Evolutionary conservation across 805 yeast genomes (phyloP).

Genomic region (Yamadazyma sp.): DNA sequence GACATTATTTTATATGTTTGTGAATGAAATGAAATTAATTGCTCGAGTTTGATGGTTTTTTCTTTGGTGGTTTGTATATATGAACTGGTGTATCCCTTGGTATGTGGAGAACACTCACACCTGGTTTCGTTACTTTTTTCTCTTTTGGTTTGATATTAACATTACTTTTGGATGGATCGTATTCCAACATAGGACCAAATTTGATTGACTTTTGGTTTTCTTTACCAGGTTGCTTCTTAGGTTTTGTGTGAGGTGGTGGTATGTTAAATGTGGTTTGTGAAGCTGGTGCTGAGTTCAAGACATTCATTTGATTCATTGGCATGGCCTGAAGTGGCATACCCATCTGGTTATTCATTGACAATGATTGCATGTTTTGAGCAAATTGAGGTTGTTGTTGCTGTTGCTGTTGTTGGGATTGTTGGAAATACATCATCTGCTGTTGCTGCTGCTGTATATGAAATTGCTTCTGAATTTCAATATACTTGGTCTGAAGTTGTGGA

Average conservation of each 20-base stretch:
- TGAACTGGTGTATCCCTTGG: conserved; percentile 29
- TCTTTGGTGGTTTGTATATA: conserved; percentile 34
- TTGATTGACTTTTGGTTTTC: conserved; percentile 21
- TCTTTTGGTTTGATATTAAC: conserved; percentile 6
- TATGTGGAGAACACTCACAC: conserved; percentile 25
- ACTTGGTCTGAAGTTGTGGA: conserved; percentile 18
- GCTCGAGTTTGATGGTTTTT: conserved; percentile 5
- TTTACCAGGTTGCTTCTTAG: conserved; percentile 3
- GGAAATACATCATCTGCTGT: too few species aligned
- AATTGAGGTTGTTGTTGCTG: conserved; percentile 3
- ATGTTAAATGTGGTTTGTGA: conserved; percentile 19
- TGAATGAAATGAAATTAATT: too few species aligned
- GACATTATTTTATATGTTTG: too few species aligned
- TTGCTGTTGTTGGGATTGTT: conserved; percentile 5
- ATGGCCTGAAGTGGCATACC: conserved; percentile 6
- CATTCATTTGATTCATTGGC: conserved; percentile 6
- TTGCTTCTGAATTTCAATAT: conserved; percentile 16
- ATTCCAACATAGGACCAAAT: conserved; percentile 39
- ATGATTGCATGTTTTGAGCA: neutral
- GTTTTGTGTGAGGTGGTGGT: neutral
- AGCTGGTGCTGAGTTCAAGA: conserved; percentile 13
- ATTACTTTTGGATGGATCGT: conserved; percentile 35
- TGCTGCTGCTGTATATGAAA: conserved; percentile 16
- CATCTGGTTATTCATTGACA: neutral
- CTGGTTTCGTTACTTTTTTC: conserved; percentile 15